Percentiles rank a stretch among this genome's conserved stretches.
phyloP scores from a whole-genome alignment of 192 early-diverging fungal genomes.

The Chytriomyces hyalinus region DNA sequence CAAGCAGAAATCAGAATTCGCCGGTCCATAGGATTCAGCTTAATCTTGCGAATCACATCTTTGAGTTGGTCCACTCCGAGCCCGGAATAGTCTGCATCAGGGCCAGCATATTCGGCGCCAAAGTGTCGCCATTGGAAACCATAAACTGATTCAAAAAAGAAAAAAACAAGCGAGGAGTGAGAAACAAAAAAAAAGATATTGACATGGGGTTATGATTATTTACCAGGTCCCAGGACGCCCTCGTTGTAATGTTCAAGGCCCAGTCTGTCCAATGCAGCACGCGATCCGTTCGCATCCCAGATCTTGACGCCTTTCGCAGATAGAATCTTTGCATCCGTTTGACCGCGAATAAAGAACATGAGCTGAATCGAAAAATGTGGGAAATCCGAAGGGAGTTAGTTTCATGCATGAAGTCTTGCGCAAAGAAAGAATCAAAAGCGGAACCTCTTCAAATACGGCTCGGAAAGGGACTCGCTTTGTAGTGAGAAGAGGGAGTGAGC shows the following conservation, averaged over 20 bases:
- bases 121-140: constrained; percentile 99
- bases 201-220: background rate
- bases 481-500: constrained; percentile 86
- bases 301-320: constrained; percentile 67
- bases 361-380: background rate
- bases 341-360: constrained; percentile 78
- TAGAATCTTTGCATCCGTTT: constrained; percentile 81
- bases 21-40: constrained; percentile 83
- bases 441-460: constrained; percentile 82
- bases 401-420: constrained; percentile 24
- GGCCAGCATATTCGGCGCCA: constrained; percentile 86
- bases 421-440: constrained; percentile 67
- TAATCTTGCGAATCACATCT: constrained; percentile 85
- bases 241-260: constrained; percentile 76
- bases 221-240: constrained; percentile 85
- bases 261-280: constrained; percentile 85
- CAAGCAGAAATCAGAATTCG: constrained; percentile 94
- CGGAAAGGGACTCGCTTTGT: constrained; percentile 94
- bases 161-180: background rate
- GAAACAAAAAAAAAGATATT: background rate
- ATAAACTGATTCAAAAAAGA: constrained; percentile 64
- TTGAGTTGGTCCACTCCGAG: constrained; percentile 93
- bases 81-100: constrained; percentile 85
- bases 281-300: constrained; percentile 81
- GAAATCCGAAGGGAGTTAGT: background rate